These are phyloP conservation scores for Nemania sp. DNA, from an alignment of 2,329 filamentous ascomycete genomes.

Conservation along the genomic window DNA sequence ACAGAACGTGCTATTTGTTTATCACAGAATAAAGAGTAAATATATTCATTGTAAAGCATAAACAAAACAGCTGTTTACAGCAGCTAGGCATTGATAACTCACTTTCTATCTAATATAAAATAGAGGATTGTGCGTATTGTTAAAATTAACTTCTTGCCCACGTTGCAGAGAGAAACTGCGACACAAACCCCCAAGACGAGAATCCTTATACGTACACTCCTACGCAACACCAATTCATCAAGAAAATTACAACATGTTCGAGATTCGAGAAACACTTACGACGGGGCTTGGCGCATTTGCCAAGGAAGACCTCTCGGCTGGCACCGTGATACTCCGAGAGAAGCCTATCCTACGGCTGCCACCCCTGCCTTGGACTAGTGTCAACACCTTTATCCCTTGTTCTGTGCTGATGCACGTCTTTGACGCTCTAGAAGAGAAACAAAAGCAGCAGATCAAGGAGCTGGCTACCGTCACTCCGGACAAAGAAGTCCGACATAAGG, in stretches of 20 bases:
- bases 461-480: not conserved
- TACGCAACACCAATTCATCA: too few relatives aligned
- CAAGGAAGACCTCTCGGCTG: not conserved
- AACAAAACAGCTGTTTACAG: too few relatives aligned
- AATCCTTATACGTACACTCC: too few relatives aligned
- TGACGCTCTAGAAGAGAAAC: not conserved
- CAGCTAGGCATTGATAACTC: too few relatives aligned
- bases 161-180: too few relatives aligned
- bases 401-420: not conserved
- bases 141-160: too few relatives aligned
- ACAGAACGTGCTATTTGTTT: too few relatives aligned
- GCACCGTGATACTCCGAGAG: not conserved
- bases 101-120: too few relatives aligned
- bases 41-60: too few relatives aligned
- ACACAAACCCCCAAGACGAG: too few relatives aligned
- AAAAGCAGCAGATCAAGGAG: not conserved
- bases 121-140: too few relatives aligned
- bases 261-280: not conserved
- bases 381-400: not conserved
- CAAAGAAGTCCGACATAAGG: not conserved
- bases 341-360: not conserved
- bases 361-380: not conserved
- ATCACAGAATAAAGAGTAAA: too few relatives aligned
- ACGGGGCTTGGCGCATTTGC: not conserved
- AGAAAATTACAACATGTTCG: not conserved